These are phyloP conservation scores for Tanozyma kutaoensis DNA, from an alignment of 805 yeast species.

Conservation along the genomic window DNA sequence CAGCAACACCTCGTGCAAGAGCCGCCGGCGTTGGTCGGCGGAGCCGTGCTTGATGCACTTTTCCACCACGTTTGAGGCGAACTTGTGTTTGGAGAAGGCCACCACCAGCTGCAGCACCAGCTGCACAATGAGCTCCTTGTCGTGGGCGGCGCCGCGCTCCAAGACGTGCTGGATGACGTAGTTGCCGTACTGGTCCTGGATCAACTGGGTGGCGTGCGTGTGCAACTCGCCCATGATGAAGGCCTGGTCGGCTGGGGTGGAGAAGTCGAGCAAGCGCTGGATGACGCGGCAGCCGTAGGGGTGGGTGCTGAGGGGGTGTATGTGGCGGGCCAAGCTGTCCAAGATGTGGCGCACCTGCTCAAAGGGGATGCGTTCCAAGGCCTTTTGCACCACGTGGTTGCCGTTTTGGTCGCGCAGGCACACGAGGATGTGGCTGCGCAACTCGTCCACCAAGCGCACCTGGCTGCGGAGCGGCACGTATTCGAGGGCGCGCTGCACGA, in stretches of 20 bases:
- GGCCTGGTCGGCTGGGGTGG: conserved; percentile 49
- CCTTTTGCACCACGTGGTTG: conserved; percentile 92
- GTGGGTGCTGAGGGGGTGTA: conserved; percentile 82
- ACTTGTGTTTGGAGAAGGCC: conserved; percentile 85
- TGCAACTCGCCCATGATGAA: conserved; percentile 60
- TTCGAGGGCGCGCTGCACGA: conserved; percentile 87
- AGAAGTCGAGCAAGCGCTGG: conserved; percentile 80
- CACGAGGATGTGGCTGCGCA: conserved; percentile 47
- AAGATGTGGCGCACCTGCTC: conserved; percentile 57
- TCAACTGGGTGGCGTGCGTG: conserved; percentile 57
- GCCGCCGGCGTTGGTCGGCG: conserved; percentile 41
- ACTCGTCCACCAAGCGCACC: conserved; percentile 53
- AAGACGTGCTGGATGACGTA: conserved; percentile 94
- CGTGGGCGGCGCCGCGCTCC: conserved; percentile 60
- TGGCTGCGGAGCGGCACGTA: conserved; percentile 53
- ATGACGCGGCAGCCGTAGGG: conserved; percentile 97
- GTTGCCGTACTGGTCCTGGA: conserved; percentile 95
- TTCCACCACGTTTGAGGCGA: conserved; percentile 96
- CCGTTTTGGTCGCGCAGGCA: conserved; percentile 86
- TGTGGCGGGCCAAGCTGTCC: conserved; percentile 53
- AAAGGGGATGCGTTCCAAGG: conserved; percentile 78
- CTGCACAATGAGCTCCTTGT: conserved; percentile 47
- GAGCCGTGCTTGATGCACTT: conserved; percentile 74
- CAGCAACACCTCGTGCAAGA: conserved; percentile 55
- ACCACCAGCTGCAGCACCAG: conserved; percentile 65